Evolutionary conservation across 164 flowering plant genomes (phyloP).

Genomic region (Litsea cubeba): DNA sequence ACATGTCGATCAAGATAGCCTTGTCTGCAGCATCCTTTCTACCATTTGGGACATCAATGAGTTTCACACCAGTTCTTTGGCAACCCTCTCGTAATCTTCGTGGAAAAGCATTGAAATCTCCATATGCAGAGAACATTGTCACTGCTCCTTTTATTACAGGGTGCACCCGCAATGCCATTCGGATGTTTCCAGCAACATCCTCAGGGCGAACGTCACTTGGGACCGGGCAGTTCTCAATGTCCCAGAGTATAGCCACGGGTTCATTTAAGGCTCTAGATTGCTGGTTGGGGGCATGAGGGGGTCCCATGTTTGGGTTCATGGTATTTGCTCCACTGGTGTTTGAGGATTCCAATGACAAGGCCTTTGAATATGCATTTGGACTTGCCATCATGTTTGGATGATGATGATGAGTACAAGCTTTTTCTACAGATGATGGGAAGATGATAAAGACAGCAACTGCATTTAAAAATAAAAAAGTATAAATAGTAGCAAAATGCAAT

Average conservation of each 20-base stretch:
- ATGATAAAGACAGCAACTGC: no score
- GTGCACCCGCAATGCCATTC: conserved; percentile 86
- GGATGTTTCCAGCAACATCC: conserved; percentile 86
- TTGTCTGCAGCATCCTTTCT: conserved; percentile 98
- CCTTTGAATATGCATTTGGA: conserved; percentile 11
- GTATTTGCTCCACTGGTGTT: background rate
- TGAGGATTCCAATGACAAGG: background rate
- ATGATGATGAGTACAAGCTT: background rate
- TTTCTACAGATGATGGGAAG: no score
- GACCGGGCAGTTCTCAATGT: conserved; percentile 91
- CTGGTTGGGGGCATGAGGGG: conserved; percentile 22
- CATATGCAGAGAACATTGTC: conserved; percentile 76
- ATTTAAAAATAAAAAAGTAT: no score
- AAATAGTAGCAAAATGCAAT: no score
- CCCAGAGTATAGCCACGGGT: conserved; percentile 88
- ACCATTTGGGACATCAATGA: conserved; percentile 92
- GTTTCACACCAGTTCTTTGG: conserved; percentile 95
- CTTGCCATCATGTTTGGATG: conserved; percentile 8
- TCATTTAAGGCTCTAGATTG: conserved; percentile 33
- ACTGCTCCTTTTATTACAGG: conserved; percentile 80
- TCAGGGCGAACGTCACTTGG: conserved; percentile 92
- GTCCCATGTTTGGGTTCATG: background rate
- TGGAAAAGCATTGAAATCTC: conserved; percentile 89
- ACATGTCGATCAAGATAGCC: conserved; percentile 95
- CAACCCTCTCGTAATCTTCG: conserved; percentile 77